Evolutionary conservation across 768 basidiomycete genomes (phyloP), one percentile per base, ranked within the genome.

Genomic region (Lanmaoa rubissima): DNA sequence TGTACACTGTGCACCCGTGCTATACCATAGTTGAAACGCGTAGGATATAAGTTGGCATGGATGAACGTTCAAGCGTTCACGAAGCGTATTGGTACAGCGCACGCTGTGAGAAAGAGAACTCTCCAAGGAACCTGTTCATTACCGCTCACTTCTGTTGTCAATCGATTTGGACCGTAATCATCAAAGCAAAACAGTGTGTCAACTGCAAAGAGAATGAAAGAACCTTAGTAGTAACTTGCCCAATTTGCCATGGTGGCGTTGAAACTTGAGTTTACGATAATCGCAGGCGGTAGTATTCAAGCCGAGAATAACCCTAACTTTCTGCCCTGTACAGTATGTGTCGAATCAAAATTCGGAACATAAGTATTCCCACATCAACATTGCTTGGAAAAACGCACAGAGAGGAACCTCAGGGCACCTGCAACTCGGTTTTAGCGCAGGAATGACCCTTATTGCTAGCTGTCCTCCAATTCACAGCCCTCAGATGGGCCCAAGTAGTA

Each of bases 211-310:
- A 47, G 26, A 26, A 16, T 34, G 47, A 8, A 32, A 36, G 48
- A 26, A 16, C 21, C 19, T 31, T 43, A 35, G 31, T 14, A 8
- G 34, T 24, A 24, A 24, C 21, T 40, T 60, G 21, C 53, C 51
- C 28, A 9, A 53, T 57, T 47, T 26, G 42, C 41, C 0, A 45
- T 31, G 16, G 28, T 17, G 28, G n/a, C 17, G 14, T 45, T 55
- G 55, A 66, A 65, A 63, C 61, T 21, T 35, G 39, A n/a, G 38
- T 57, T 61, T 67, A 61, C 65, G 43, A 47, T 52, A 34, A 39
- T 48, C 40, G 24, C 36, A 5, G 38, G 4, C 13, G 38, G 19
- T 31, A 2, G 38, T 14, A 28, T 50, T n/a, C 38, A 13, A 13
- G 13, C n/a, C 38, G 48, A 24, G 32, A 19, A 21, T n/a, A 4